A percentile compares a stretch with the other conserved stretches of the same genome.
phyloP scores from a whole-genome alignment of 2,329 filamentous ascomycete genomes.

The Cadophora gregata region DNA sequence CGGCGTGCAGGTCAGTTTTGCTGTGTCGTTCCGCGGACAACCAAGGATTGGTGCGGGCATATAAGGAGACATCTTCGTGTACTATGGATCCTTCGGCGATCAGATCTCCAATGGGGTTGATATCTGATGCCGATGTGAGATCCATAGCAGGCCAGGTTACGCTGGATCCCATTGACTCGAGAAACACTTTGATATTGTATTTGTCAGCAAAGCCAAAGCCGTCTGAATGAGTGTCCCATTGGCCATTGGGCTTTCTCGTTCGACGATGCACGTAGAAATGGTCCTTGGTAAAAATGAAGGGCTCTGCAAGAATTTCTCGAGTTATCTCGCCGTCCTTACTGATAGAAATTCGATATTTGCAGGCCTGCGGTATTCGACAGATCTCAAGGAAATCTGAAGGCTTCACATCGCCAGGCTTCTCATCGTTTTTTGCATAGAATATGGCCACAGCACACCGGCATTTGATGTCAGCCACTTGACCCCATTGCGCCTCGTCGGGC shows the following conservation, averaged over 20 bases:
- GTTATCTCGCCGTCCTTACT: conserved; percentile 24
- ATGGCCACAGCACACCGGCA: conserved; percentile 36
- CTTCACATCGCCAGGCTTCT: conserved; percentile 24
- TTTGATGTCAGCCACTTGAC: conserved; percentile 22
- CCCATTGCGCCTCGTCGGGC: neutral
- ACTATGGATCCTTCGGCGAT: conserved; percentile 12
- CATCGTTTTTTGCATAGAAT: conserved; percentile 31
- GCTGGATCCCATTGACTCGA: conserved; percentile 28
- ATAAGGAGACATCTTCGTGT: conserved; percentile 24
- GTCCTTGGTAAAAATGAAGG: conserved; percentile 32
- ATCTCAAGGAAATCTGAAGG: conserved; percentile 22
- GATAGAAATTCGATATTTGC: conserved; percentile 26
- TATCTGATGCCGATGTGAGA: conserved; percentile 17
- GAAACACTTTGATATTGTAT: conserved; percentile 31
- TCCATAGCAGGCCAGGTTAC: conserved; percentile 38
- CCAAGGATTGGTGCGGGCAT: conserved; percentile 12
- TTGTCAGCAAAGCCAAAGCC: conserved; percentile 34
- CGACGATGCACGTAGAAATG: conserved; percentile 35
- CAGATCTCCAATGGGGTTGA: conserved; percentile 1
- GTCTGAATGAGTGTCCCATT: conserved; percentile 16
- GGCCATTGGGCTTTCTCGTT: conserved; percentile 24
- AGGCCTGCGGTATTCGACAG: conserved; percentile 21
- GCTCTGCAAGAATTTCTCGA: conserved; percentile 29
- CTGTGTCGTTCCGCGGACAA: neutral
- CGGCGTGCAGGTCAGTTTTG: conserved; percentile 4